Percentiles rank a stretch among this genome's conserved stretches.
Evolutionary conservation across 1,284 basidiomycete species (phyloP).

Genomic region (Exobasidium cylindrosporum): DNA sequence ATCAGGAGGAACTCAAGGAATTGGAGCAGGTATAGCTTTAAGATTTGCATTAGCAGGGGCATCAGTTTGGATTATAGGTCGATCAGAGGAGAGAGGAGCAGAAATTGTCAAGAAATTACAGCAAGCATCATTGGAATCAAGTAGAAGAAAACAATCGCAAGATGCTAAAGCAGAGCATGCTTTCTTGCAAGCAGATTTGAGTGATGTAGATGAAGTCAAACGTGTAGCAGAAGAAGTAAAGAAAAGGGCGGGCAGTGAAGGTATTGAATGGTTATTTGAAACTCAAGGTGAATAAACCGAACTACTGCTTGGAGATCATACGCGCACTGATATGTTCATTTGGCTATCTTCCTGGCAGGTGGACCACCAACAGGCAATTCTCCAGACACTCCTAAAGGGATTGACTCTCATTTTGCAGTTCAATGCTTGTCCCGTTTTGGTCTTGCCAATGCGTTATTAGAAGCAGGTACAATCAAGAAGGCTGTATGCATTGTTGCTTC

Average conservation of each 20-base stretch:
- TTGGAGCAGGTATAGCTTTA: conserved; percentile 41
- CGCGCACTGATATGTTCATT: not conserved
- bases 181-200: conserved; percentile 56
- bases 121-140: conserved; percentile 28
- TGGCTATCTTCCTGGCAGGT: conserved; percentile 6
- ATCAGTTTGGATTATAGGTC: conserved; percentile 55
- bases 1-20: conserved; percentile 44
- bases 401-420: conserved; percentile 53
- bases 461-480: conserved; percentile 46
- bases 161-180: conserved; percentile 30
- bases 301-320: not conserved
- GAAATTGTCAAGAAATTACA: conserved; percentile 46
- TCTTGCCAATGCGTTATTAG: conserved; percentile 50
- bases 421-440: conserved; percentile 55
- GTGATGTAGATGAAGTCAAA: conserved; percentile 38
- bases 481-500: conserved; percentile 48
- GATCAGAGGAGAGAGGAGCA: conserved; percentile 43
- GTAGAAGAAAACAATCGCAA: conserved; percentile 13
- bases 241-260: conserved; percentile 30
- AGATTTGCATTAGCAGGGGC: conserved; percentile 50
- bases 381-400: conserved; percentile 18
- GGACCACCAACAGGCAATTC: conserved; percentile 28
- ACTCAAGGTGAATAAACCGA: conserved; percentile 45
- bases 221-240: conserved; percentile 35
- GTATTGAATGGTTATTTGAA: conserved; percentile 55